phyloP scores from a whole-genome alignment of 2,329 filamentous ascomycete species.

The Colletotrichum trifolii region DNA sequence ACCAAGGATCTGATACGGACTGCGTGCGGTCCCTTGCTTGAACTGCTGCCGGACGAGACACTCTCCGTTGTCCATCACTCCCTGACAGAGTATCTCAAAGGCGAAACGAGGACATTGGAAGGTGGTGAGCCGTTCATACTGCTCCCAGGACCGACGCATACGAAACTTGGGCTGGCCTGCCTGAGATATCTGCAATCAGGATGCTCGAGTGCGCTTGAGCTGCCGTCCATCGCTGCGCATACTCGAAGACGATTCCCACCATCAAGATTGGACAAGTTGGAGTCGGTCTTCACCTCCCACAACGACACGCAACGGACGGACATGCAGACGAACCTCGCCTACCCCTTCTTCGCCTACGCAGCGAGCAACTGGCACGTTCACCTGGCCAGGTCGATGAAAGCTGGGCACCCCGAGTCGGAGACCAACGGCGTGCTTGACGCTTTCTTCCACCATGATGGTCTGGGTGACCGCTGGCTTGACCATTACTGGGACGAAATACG shows the following conservation, averaged over 20 bases:
- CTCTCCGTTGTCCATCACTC: slow-evolving; percentile 59
- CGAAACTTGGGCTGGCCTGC: slow-evolving; percentile 38
- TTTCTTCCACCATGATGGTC: not conserved
- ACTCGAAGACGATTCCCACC: no score
- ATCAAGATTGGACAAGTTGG: no score
- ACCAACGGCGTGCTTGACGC: not conserved
- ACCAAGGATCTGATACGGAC: slow-evolving; percentile 51
- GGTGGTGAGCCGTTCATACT: slow-evolving; percentile 37
- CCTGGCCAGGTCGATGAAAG: slow-evolving; percentile 37
- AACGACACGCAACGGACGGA: not conserved
- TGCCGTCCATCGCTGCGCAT: not conserved
- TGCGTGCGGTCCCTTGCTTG: slow-evolving; percentile 55
- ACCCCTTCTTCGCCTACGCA: slow-evolving; percentile 46
- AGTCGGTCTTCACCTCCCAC: not conserved
- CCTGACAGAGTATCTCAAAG: slow-evolving; percentile 58
- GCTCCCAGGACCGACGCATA: slow-evolving; percentile 38
- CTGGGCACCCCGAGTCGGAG: slow-evolving; percentile 36
- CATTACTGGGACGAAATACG: not conserved
- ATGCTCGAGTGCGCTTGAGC: slow-evolving; percentile 18
- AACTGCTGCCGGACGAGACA: slow-evolving; percentile 57
- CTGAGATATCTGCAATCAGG: slow-evolving; percentile 39
- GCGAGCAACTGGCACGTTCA: slow-evolving; percentile 46
- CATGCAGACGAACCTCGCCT: slow-evolving; percentile 25
- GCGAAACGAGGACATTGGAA: slow-evolving; percentile 34
- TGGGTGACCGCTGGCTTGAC: not conserved